A percentile compares a stretch with the other conserved stretches of the same genome.
Conservation (phyloP, 495 filamentous ascomycete species). For the Diplogelasinospora grovesii region DNA sequence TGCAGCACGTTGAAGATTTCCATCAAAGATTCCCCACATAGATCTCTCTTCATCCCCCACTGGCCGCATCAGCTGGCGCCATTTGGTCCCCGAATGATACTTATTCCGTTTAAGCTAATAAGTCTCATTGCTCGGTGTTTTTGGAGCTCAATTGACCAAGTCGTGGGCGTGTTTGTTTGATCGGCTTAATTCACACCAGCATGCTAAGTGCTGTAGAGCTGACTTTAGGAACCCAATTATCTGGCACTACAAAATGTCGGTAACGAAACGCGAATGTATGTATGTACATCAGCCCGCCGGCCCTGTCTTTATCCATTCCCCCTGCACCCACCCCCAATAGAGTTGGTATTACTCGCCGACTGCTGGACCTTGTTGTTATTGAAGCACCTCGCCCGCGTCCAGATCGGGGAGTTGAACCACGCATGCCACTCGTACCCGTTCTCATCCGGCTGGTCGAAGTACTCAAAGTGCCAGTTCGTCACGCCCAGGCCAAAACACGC, state of each 20-base stretch:
- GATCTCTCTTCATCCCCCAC: no score
- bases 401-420: slow-evolving; percentile 4
- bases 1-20: no score
- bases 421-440: slow-evolving; percentile 7
- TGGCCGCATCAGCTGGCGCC: no score
- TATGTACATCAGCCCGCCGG: neutral
- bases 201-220: no score
- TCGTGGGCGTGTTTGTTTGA: slow-evolving; percentile 1
- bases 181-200: no score
- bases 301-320: slow-evolving; percentile 9
- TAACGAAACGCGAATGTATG: no score
- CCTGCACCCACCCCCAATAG: slow-evolving; percentile 3
- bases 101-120: no score
- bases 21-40: no score
- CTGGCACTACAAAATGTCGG: no score
- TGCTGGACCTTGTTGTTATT: slow-evolving; percentile 5
- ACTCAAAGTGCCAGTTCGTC: slow-evolving; percentile 14
- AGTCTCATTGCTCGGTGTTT: no score
- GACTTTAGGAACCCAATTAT: no score
- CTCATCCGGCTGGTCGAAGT: slow-evolving; percentile 10
- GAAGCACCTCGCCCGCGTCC: slow-evolving; percentile 1
- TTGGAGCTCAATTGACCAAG: neutral
- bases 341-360: neutral
- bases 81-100: no score
- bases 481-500: slow-evolving; percentile 13